Conservation (phyloP, 495 filamentous ascomycete genomes). For the Xylaria longipes region DNA sequence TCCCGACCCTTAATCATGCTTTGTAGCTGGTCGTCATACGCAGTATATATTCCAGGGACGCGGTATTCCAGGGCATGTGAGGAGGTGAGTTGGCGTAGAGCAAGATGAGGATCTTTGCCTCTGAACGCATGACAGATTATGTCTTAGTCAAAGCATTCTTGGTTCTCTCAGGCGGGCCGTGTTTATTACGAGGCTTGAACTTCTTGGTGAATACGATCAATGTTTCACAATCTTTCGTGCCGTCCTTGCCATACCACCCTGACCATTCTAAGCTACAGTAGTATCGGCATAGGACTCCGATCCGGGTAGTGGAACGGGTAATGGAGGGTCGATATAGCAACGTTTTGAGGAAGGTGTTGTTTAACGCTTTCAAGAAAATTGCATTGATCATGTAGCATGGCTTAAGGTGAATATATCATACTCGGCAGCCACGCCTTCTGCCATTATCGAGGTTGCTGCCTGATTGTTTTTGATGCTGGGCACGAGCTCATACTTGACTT, state of each 20-base stretch:
- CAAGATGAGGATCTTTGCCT: too few relatives aligned
- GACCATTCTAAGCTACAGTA: not conserved
- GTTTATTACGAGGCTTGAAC: not conserved
- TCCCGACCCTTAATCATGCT: not conserved
- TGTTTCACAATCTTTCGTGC: not conserved
- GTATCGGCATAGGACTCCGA: not conserved
- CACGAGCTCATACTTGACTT: too few relatives aligned
- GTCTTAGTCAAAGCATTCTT: too few relatives aligned
- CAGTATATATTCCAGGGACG: not conserved
- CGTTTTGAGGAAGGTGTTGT: not conserved
- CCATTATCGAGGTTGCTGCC: not conserved
- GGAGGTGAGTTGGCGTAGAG: too few relatives aligned
- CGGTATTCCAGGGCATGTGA: too few relatives aligned
- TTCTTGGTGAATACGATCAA: conserved; percentile 17
- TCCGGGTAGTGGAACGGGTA: not conserved
- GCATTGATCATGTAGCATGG: not conserved
- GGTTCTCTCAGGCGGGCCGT: too few relatives aligned
- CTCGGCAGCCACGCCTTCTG: not conserved
- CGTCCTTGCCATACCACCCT: not conserved
- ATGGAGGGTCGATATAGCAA: not conserved
- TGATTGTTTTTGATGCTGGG: not conserved
- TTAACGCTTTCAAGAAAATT: not conserved
- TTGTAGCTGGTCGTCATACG: not conserved
- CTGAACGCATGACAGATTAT: too few relatives aligned
- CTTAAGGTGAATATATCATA: not conserved